phyloP scores from a whole-genome alignment of 306 rosid species.

The Parietaria judaica region DNA sequence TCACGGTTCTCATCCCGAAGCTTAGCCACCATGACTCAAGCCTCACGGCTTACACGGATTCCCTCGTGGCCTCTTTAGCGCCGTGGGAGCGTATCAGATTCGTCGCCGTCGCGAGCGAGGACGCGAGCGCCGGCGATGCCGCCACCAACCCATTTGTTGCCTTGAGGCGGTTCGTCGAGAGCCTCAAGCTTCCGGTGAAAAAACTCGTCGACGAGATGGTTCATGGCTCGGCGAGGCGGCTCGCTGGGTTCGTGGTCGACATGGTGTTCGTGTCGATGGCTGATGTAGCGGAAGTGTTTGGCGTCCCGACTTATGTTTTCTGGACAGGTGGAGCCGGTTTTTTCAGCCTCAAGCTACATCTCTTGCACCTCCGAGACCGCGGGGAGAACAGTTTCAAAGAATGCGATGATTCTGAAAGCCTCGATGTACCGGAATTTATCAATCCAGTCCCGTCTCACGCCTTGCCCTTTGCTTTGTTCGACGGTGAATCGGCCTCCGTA shows the following conservation, averaged over 20 bases:
- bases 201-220: conserved; percentile 21
- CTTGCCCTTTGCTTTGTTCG: background rate
- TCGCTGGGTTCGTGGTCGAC: conserved; percentile 52
- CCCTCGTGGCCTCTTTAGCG: background rate
- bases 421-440: conserved; percentile 15
- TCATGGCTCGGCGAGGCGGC: conserved; percentile 2
- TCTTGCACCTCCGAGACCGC: conserved; percentile 15
- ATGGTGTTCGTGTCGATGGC: conserved; percentile 35
- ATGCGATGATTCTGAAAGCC: background rate
- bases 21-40: background rate
- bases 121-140: background rate
- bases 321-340: conserved; percentile 10
- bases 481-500: conserved; percentile 21
- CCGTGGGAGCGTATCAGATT: conserved; percentile 17
- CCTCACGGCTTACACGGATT: background rate
- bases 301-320: conserved; percentile 20
- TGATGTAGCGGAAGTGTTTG: conserved; percentile 24
- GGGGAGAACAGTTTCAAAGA: background rate
- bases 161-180: no score
- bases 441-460: conserved; percentile 2
- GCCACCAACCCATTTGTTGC: background rate
- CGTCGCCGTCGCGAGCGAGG: conserved; percentile 9
- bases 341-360: conserved; percentile 3
- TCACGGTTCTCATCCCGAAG: conserved; percentile 19
- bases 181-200: background rate